These are phyloP conservation scores for Acanthamoeba healyi DNA, from an alignment of 208 protist genomes.

Conservation along the genomic window DNA sequence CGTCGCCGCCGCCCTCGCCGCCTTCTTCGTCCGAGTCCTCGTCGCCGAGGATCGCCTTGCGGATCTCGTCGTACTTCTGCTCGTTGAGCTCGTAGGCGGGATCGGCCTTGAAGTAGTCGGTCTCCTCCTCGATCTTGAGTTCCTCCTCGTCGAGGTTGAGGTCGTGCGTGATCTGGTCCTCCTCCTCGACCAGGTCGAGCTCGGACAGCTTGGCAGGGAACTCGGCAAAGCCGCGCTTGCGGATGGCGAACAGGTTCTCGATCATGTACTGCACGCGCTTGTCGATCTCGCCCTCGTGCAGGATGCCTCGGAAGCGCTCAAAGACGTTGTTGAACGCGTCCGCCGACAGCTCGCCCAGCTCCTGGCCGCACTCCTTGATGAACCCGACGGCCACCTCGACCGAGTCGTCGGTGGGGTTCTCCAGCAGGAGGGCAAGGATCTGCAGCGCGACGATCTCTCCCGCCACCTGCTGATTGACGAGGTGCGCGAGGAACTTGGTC, in stretches of 20 bases:
- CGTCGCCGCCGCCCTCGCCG: conserved; percentile 87
- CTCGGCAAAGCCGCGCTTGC: conserved; percentile 92
- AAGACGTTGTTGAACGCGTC: conserved; percentile 86
- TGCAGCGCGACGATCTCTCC: conserved; percentile 93
- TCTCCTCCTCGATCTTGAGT: conserved; percentile 91
- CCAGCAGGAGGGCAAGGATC: conserved; percentile 92
- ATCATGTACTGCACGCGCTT: conserved; percentile 96
- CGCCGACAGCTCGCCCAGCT: conserved; percentile 83
- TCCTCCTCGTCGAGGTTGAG: conserved; percentile 94
- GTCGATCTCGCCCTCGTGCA: conserved; percentile 95
- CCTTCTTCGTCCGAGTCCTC: conserved; percentile 87
- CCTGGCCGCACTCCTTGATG: conserved; percentile 89
- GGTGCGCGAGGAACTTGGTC: conserved; percentile 94
- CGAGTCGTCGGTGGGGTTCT: conserved; percentile 96
- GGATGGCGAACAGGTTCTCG: conserved; percentile 95
- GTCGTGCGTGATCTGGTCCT: conserved; percentile 97
- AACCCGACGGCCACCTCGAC: conserved; percentile 95
- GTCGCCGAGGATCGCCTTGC: conserved; percentile 95
- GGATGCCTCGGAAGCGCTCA: conserved; percentile 92
- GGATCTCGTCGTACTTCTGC: conserved; percentile 94
- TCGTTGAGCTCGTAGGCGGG: conserved; percentile 95
- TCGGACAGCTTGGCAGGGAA: conserved; percentile 87
- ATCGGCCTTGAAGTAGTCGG: conserved; percentile 96
- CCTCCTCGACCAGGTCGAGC: conserved; percentile 95
- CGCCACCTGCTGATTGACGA: conserved; percentile 95